These are phyloP conservation scores for Exophiala viscosa DNA, from an alignment of 2,329 filamentous ascomycete genomes.

Conservation along the genomic window DNA sequence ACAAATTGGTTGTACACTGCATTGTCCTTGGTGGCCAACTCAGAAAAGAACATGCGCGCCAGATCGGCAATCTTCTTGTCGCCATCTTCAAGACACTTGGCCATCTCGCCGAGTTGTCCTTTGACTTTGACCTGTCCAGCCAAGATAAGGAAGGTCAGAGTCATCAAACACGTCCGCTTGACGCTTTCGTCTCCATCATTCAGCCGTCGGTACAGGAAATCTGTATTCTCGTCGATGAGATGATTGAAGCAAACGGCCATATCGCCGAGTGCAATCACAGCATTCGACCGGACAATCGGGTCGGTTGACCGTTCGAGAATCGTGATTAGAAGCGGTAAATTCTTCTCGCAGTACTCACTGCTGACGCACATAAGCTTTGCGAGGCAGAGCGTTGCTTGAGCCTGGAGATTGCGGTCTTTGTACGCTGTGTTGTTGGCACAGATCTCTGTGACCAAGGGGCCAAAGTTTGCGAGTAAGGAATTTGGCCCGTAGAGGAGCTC, in stretches of 20 bases:
- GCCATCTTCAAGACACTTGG: conserved; percentile 95
- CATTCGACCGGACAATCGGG: conserved; percentile 89
- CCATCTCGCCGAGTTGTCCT: conserved; percentile 97
- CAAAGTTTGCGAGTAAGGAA: conserved; percentile 84
- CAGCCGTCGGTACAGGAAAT: conserved; percentile 90
- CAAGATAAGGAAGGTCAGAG: conserved; percentile 91
- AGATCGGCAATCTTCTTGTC: conserved; percentile 92
- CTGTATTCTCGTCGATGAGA: conserved; percentile 97
- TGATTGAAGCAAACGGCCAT: conserved; percentile 99
- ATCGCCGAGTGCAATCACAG: conserved; percentile 93
- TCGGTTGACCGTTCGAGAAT: conserved; percentile 94
- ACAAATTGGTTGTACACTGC: conserved; percentile 99
- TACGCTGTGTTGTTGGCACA: conserved; percentile 94
- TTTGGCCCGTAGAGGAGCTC: conserved; percentile 78
- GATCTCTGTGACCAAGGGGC: conserved; percentile 85
- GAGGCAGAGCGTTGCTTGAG: conserved; percentile 87
- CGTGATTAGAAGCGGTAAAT: conserved; percentile 89
- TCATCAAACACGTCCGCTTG: conserved; percentile 98
- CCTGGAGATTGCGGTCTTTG: conserved; percentile 82
- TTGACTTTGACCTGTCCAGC: conserved; percentile 99
- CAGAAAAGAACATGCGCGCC: conserved; percentile 96
- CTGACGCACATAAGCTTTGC: conserved; percentile 99
- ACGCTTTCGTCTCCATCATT: conserved; percentile 86
- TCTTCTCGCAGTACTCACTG: conserved; percentile 90
- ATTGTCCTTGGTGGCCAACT: conserved; percentile 96